These are phyloP conservation scores for Zizania latifolia DNA, from an alignment of 176 grass and related monocot genomes.

Conservation along the genomic window DNA sequence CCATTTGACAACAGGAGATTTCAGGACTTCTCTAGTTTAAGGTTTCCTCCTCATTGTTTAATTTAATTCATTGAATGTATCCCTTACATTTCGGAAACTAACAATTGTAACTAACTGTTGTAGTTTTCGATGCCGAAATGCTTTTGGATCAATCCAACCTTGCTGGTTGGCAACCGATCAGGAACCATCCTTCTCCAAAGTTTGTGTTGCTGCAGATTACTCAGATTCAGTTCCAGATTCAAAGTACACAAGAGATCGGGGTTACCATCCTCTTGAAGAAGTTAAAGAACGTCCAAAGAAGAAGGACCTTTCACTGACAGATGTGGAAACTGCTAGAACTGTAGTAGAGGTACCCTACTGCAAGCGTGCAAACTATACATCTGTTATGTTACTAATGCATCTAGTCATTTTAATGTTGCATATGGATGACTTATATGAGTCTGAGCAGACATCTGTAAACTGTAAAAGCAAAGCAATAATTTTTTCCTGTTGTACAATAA, in stretches of 20 bases:
- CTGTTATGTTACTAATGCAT: background rate
- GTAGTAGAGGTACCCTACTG: conserved; percentile 64
- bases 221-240: conserved; percentile 87
- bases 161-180: conserved; percentile 45
- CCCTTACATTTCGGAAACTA: conserved; percentile 11
- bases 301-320: conserved; percentile 66
- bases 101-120: conserved; percentile 3
- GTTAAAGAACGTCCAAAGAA: conserved; percentile 76
- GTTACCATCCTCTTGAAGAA: conserved; percentile 98
- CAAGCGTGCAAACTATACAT: conserved; percentile 19
- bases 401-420: background rate
- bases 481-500: background rate
- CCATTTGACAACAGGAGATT: conserved; percentile 45
- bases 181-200: conserved; percentile 48
- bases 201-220: conserved; percentile 84
- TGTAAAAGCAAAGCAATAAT: conserved; percentile 20
- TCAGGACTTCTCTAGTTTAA: conserved; percentile 57
- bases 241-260: conserved; percentile 48
- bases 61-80: background rate
- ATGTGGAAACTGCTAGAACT: conserved; percentile 90
- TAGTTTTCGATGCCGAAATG: conserved; percentile 56
- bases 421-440: background rate
- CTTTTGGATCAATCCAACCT: conserved; percentile 54
- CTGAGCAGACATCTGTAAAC: conserved; percentile 1
- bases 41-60: conserved; percentile 35